Conservation (phyloP, 345 rosid genomes). For the Aquilaria yunnanensis region DNA sequence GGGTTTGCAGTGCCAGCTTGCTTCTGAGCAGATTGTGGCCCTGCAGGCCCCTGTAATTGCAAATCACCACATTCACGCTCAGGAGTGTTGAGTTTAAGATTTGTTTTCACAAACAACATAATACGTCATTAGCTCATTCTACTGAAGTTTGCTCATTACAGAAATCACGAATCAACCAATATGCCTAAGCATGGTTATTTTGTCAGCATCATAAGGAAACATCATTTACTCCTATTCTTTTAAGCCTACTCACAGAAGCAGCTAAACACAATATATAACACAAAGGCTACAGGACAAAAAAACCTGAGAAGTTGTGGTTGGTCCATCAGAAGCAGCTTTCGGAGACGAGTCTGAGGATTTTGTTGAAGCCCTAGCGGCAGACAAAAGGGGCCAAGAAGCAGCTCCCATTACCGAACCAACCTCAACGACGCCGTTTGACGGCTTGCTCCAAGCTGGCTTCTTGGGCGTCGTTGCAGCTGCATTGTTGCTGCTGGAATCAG, state of each 20-base stretch:
- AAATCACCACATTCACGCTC: background rate
- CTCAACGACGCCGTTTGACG: constrained; percentile 35
- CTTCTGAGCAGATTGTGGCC: constrained; percentile 27
- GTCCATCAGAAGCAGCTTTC: constrained; percentile 33
- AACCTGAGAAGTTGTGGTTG: constrained; percentile 41
- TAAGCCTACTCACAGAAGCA: background rate
- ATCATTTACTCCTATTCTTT: too few relatives aligned
- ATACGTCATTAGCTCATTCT: too few relatives aligned
- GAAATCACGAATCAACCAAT: too few relatives aligned
- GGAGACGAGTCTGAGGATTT: constrained; percentile 32
- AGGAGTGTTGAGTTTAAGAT: background rate
- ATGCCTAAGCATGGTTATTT: too few relatives aligned
- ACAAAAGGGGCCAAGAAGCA: constrained; percentile 60
- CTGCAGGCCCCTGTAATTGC: constrained; percentile 24
- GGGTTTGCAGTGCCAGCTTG: constrained; percentile 24
- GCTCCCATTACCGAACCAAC: constrained; percentile 46
- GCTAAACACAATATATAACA: constrained; percentile 1
- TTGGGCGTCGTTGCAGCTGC: constrained; percentile 28
- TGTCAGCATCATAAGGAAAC: too few relatives aligned
- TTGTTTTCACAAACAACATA: too few relatives aligned
- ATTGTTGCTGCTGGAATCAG: constrained; percentile 19
- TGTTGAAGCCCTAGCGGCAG: constrained; percentile 41
- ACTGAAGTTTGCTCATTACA: too few relatives aligned
- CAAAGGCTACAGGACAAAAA: background rate
- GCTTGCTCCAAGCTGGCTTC: constrained; percentile 56